Evolutionary conservation across 192 early-diverging fungal genomes (phyloP).

Genomic region (Backusella circina): DNA sequence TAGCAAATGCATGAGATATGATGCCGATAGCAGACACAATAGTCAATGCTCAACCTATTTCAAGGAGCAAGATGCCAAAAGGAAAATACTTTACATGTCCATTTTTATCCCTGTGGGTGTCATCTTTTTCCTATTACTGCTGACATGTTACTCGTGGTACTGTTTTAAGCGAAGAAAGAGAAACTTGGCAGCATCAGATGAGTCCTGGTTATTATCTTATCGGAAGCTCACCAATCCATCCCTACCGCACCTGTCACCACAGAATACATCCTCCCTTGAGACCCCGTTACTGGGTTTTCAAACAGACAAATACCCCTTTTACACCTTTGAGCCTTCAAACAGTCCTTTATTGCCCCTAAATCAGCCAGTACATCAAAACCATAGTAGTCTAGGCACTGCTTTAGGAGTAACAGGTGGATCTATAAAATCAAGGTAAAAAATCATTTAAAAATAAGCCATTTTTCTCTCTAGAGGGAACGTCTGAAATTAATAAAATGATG

Average conservation of each 20-base stretch:
- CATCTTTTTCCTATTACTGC: not conserved
- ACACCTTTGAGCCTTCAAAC: not conserved
- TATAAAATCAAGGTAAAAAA: not conserved
- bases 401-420: not conserved
- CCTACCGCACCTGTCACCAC: not conserved
- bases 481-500: not conserved
- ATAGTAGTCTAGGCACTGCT: not conserved
- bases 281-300: not conserved
- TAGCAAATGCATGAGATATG: not conserved
- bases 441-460: not conserved
- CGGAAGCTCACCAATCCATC: not conserved
- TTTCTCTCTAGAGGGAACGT: not conserved
- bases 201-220: not conserved
- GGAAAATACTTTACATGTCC: not conserved
- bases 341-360: not conserved
- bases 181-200: not conserved
- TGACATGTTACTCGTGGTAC: not conserved
- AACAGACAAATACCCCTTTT: not conserved
- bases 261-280: not conserved
- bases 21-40: not conserved
- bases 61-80: not conserved
- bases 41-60: not conserved
- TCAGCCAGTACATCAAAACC: not conserved
- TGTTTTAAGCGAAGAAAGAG: not conserved
- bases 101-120: slow-evolving; percentile 17